Evolutionary conservation across 1,139 yeast genomes (phyloP), one percentile per base, ranked within the genome.

Genomic region (Yamadazyma diddensiae): DNA sequence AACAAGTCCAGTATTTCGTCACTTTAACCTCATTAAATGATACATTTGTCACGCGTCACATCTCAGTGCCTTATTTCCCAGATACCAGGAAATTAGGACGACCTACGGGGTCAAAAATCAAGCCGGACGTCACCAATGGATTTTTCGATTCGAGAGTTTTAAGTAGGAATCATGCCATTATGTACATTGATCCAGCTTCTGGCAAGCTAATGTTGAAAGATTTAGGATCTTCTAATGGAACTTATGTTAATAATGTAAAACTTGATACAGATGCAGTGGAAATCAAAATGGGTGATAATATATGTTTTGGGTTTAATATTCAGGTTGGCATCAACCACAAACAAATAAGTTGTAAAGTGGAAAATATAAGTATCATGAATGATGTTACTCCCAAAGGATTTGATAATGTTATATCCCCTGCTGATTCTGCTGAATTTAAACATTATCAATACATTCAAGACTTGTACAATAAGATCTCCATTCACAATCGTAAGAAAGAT

Each of bases 91-190:
- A 86, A 50, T 67, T 92, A 16, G 98, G 99, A 1, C 73, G 99
- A 35, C 98, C 85, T 6, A 71, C 82, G 34, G 87, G 84, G 36
- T 76, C 83, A 12, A 82, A 77, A 46, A 77, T 83, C 32, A 73
- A 74, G 42, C 90, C 95, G 8, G 77, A 81, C 36, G 75, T 82
- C 6, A 81, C 84, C 25, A 94, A 94, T 55, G 98, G 98, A 0
- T 90, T 77, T 55, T 92, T 92, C 52, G 98, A 92, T 55, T 87
- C 97, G 6, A 68, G 98, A 24, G 98, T 94, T 10, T 70, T 92
- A 32, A 82, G 95, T 28, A 69, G 99, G 44, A 92, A 85, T 50
- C 99, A 92, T 59, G 99, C 99, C 0, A 92, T 86, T 47, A 64
- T 92, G 41, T 86, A 78, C 66, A 79, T 88, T 25, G 90, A 83